These are phyloP conservation scores for Dendryphion nanum DNA, from an alignment of 2,329 filamentous ascomycete species.

Conservation along the genomic window DNA sequence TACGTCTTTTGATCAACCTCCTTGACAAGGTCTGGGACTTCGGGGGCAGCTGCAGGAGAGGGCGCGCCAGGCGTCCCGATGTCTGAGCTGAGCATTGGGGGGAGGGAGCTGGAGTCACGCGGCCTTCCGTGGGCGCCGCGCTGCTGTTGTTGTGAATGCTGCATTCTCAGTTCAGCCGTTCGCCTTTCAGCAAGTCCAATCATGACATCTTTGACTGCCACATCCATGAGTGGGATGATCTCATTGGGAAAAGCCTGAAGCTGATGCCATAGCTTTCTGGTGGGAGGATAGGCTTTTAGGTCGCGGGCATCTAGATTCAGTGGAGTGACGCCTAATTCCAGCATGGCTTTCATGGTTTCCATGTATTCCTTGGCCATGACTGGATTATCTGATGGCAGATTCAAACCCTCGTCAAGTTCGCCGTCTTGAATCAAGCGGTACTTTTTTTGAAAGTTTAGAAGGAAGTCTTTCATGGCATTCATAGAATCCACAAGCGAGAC, in stretches of 20 bases:
- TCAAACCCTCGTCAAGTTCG: slow-evolving; percentile 70
- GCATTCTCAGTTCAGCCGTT: slow-evolving; percentile 64
- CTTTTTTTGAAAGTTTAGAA: slow-evolving; percentile 87
- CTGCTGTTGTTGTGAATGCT: slow-evolving; percentile 58
- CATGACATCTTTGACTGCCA: slow-evolving; percentile 89
- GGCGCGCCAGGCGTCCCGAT: slow-evolving; percentile 47
- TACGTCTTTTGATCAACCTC: slow-evolving; percentile 80
- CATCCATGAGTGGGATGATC: slow-evolving; percentile 95
- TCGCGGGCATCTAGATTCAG: slow-evolving; percentile 88
- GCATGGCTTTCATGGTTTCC: slow-evolving; percentile 85
- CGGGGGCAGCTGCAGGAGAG: slow-evolving; percentile 39
- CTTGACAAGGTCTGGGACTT: slow-evolving; percentile 67
- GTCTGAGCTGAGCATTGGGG: slow-evolving; percentile 78
- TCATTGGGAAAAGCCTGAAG: slow-evolving; percentile 92
- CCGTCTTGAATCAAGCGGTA: slow-evolving; percentile 91
- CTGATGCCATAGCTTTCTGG: slow-evolving; percentile 93
- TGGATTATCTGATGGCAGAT: slow-evolving; percentile 62
- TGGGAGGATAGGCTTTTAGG: slow-evolving; percentile 88
- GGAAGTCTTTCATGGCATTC: slow-evolving; percentile 83
- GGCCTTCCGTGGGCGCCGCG: slow-evolving; percentile 42
- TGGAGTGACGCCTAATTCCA: slow-evolving; percentile 77
- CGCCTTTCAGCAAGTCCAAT: slow-evolving; percentile 82
- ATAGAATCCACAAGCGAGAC: slow-evolving; percentile 91
- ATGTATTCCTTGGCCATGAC: slow-evolving; percentile 80
- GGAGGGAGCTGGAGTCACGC: slow-evolving; percentile 66